Base-by-base conservation (phyloP, 306 rosid species). In the Rosa chinensis region DNA sequence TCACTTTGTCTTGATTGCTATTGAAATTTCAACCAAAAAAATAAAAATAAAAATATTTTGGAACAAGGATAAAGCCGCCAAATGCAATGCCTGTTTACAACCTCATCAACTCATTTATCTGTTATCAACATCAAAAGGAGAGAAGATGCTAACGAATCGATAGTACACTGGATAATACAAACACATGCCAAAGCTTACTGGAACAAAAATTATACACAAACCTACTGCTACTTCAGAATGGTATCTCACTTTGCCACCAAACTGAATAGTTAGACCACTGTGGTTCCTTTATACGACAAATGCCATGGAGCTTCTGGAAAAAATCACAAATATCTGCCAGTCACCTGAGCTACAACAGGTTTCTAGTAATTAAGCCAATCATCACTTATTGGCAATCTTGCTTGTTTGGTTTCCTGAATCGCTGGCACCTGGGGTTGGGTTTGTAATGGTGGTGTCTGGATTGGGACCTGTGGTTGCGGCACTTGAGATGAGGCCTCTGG, bases 351-450 rank as follows among this genome's bases (percentile, higher is more conserved):
- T 43, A 52, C 76, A 13, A 35, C 40, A 35, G 70, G 70, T 64
- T 16, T 66, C 48, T 37, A 4, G 8, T 21, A 58, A 21, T 66
- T 20, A 8, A 66, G 71, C 71, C 71, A 66, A 66, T 66, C 71
- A 66, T 89, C 90, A 64, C 76, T 66, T 6, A 78, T 25, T 70
- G 89, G 78, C 62, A 39, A 70, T 69, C 88, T 42, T 48, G 82
- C 59, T 14, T 82, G 84, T 68, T 14, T 80, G 20, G 80, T 76
- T 72, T 82, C 81, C 20, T 67, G 80, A 62, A 68, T 78, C 74
- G 78, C 92, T 35, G 85, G 84, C 45, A 35, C 79, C 48, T 71
- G 87, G 40, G 90, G 84, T 25, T 84, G 89, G 18, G 37, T 84
- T 75, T 81, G 89, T 11, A 83, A 67, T 20, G 85, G 73, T 58